These are phyloP conservation scores for Candida sp. DNA, from an alignment of 1,139 yeast species.

Conservation along the genomic window DNA sequence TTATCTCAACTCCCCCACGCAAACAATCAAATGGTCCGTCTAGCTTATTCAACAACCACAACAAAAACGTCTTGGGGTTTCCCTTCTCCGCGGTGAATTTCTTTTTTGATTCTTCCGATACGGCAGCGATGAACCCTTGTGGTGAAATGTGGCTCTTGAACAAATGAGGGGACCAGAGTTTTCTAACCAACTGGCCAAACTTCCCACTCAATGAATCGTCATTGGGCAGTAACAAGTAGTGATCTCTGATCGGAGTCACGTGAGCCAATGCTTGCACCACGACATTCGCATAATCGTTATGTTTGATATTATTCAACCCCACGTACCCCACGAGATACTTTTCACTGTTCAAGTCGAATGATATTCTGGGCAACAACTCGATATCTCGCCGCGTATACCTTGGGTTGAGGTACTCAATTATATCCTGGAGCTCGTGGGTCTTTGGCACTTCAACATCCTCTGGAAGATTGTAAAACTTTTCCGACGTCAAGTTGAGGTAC, in stretches of 20 bases:
- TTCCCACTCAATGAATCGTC: slow-evolving; percentile 31
- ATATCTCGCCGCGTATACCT: slow-evolving; percentile 39
- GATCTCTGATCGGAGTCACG: slow-evolving; percentile 54
- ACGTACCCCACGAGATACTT: slow-evolving; percentile 65
- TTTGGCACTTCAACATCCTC: slow-evolving; percentile 45
- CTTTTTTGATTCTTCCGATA: slow-evolving; percentile 46
- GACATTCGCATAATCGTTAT: slow-evolving; percentile 57
- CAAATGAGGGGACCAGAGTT: slow-evolving; percentile 65
- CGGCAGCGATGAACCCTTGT: slow-evolving; percentile 59
- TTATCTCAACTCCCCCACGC: slow-evolving; percentile 57
- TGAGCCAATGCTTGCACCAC: slow-evolving; percentile 63
- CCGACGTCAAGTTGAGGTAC: slow-evolving; percentile 56
- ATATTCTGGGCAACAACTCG: slow-evolving; percentile 15
- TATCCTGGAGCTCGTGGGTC: slow-evolving; percentile 43
- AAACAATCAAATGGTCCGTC: slow-evolving; percentile 23
- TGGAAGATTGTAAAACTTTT: slow-evolving; percentile 62
- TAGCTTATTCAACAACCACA: slow-evolving; percentile 51
- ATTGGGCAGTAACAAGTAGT: slow-evolving; percentile 35
- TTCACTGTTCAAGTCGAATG: slow-evolving; percentile 46
- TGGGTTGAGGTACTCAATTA: slow-evolving; percentile 58
- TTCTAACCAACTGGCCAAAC: slow-evolving; percentile 53
- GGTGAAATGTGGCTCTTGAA: slow-evolving; percentile 70
- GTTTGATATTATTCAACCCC: slow-evolving; percentile 60
- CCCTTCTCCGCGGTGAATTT: slow-evolving; percentile 31
- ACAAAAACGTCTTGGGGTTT: slow-evolving; percentile 55